Conservation (phyloP, 495 filamentous ascomycete genomes). For the Penicillium canariense region DNA sequence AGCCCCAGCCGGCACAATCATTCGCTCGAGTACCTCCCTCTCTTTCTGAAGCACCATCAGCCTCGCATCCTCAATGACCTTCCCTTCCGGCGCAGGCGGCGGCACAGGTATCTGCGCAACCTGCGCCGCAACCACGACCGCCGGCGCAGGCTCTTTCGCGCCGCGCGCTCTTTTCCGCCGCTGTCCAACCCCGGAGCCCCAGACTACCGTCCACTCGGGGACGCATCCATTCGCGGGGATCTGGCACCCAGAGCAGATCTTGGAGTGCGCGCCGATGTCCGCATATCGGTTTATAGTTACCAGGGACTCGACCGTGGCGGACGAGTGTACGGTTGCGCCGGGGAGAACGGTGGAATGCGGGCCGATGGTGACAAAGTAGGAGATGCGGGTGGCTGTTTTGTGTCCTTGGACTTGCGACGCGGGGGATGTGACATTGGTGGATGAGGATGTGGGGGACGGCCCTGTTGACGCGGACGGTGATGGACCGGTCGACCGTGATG, state of each 20-base stretch:
- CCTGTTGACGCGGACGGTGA: constrained; percentile 6
- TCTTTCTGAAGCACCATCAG: constrained; percentile 45
- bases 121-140: constrained; percentile 23
- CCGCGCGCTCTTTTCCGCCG: constrained; percentile 30
- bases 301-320: constrained; percentile 34
- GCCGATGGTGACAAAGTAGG: constrained; percentile 36
- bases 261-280: constrained; percentile 40
- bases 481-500: constrained; percentile 6
- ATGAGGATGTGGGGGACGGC: constrained; percentile 13
- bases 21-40: constrained; percentile 39
- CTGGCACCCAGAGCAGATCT: constrained; percentile 40
- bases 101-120: constrained; percentile 21
- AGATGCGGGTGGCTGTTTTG: constrained; percentile 31
- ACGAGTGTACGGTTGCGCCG: constrained; percentile 38
- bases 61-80: constrained; percentile 46
- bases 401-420: not conserved
- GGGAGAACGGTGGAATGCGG: constrained; percentile 32
- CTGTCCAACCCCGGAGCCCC: constrained; percentile 38
- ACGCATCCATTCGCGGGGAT: constrained; percentile 27
- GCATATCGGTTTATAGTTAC: constrained; percentile 30
- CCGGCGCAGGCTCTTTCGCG: constrained; percentile 21
- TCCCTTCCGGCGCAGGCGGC: constrained; percentile 29
- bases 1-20: constrained; percentile 35
- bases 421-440: not conserved
- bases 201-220: constrained; percentile 45